Percentiles rank a stretch among this genome's conserved stretches.
phyloP scores from a whole-genome alignment of 139 green algal genomes.

The Nannochloris sp. region DNA sequence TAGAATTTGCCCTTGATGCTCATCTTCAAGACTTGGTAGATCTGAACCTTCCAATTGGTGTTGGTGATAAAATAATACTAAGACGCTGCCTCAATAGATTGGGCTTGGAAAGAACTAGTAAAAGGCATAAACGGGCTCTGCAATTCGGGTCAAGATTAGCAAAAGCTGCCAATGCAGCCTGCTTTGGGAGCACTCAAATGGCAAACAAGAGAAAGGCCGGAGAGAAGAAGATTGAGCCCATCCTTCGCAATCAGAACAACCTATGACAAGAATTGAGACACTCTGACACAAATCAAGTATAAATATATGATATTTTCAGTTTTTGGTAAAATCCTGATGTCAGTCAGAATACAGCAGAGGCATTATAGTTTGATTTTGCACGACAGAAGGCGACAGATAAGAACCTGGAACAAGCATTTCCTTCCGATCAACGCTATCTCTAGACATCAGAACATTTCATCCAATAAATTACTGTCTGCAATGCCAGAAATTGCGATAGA shows the following conservation, averaged over 20 bases:
- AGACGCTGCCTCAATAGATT: slow-evolving; percentile 41
- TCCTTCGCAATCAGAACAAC: too few species aligned
- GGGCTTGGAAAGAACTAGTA: slow-evolving; percentile 54
- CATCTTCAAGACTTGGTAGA: slow-evolving; percentile 43
- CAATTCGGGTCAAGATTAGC: slow-evolving; percentile 87
- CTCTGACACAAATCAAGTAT: too few species aligned
- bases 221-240: slow-evolving; percentile 7
- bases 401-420: too few species aligned
- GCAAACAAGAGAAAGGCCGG: slow-evolving; percentile 66
- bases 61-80: slow-evolving; percentile 84
- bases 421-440: too few species aligned
- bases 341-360: too few species aligned
- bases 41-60: slow-evolving; percentile 34
- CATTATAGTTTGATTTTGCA: too few species aligned
- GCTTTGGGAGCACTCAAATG: slow-evolving; percentile 78
- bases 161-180: slow-evolving; percentile 57
- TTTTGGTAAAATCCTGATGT: too few species aligned
- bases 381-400: too few species aligned
- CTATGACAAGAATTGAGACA: too few species aligned
- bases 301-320: too few species aligned
- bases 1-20: slow-evolving; percentile 37
- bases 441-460: too few species aligned
- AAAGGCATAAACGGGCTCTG: slow-evolving; percentile 77
- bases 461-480: too few species aligned
- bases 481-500: slow-evolving; percentile 6